Conservation (phyloP, 768 basidiomycete genomes). For the Suillus placidus region DNA sequence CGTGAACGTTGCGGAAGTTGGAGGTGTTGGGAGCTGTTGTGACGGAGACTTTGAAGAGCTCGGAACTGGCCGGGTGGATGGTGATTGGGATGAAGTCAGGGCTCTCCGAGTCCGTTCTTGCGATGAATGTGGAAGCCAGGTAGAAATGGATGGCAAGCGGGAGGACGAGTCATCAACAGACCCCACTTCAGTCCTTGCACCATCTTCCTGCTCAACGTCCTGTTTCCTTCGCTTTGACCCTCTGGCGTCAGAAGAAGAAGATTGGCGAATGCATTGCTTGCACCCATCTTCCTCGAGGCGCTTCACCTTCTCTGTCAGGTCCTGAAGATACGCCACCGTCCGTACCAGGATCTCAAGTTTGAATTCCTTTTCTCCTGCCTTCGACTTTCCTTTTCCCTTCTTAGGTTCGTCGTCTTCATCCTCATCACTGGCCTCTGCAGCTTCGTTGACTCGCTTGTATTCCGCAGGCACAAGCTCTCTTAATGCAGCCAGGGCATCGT, state of each 20-base stretch:
- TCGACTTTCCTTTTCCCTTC: conserved; percentile 34
- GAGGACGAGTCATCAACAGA: conserved; percentile 14
- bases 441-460: conserved; percentile 38
- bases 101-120: conserved; percentile 24
- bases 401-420: conserved; percentile 36
- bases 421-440: conserved; percentile 37
- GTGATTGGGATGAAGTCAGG: conserved; percentile 38
- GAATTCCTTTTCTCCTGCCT: conserved; percentile 79
- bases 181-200: not conserved
- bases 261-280: conserved; percentile 18
- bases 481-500: conserved; percentile 81
- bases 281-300: conserved; percentile 41
- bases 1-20: conserved; percentile 54
- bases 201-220: not conserved
- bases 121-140: conserved; percentile 53
- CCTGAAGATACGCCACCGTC: conserved; percentile 78
- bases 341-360: conserved; percentile 88
- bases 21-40: conserved; percentile 56
- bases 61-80: conserved; percentile 34
- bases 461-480: conserved; percentile 74
- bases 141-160: conserved; percentile 67
- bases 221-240: not conserved
- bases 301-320: conserved; percentile 59
- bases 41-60: conserved; percentile 11
- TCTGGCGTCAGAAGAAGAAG: conserved; percentile 15